Conservation (phyloP, 2,329 filamentous ascomycete species). For the Ophiostoma perfectum region DNA sequence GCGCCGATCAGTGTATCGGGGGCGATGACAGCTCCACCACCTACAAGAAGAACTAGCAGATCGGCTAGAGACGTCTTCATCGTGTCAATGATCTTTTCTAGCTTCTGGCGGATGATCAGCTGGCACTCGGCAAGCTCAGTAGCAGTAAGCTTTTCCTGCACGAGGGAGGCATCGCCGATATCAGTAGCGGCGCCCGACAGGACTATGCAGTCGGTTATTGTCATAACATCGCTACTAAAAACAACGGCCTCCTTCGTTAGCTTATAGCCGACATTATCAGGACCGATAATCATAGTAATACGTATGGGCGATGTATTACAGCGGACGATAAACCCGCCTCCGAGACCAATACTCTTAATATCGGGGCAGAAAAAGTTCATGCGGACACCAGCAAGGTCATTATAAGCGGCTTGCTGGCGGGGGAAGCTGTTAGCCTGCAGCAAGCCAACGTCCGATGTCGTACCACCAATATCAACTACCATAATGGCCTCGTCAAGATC, state of each 20-base stretch:
- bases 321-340: background rate
- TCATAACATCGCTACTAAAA: background rate
- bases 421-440: constrained; percentile 42
- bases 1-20: constrained; percentile 52
- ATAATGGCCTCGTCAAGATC: constrained; percentile 40
- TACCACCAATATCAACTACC: constrained; percentile 63
- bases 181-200: background rate
- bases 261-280: background rate
- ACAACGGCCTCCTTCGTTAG: background rate
- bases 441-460: constrained; percentile 59
- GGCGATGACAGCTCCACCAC: constrained; percentile 56
- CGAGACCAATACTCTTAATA: constrained; percentile 53
- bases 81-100: constrained; percentile 53
- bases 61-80: constrained; percentile 60
- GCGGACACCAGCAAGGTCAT: constrained; percentile 56
- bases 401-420: constrained; percentile 53
- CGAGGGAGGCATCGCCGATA: background rate
- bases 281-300: background rate
- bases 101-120: constrained; percentile 42
- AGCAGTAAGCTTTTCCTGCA: constrained; percentile 16
- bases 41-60: constrained; percentile 56
- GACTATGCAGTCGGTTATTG: background rate
- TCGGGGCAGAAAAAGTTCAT: constrained; percentile 57
- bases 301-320: background rate
- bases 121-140: constrained; percentile 37